A percentile compares a stretch with the other conserved stretches of the same genome.
Conservation (phyloP, 108 stramenopile genomes). For the Cyclotella choctawhatcheeana region DNA sequence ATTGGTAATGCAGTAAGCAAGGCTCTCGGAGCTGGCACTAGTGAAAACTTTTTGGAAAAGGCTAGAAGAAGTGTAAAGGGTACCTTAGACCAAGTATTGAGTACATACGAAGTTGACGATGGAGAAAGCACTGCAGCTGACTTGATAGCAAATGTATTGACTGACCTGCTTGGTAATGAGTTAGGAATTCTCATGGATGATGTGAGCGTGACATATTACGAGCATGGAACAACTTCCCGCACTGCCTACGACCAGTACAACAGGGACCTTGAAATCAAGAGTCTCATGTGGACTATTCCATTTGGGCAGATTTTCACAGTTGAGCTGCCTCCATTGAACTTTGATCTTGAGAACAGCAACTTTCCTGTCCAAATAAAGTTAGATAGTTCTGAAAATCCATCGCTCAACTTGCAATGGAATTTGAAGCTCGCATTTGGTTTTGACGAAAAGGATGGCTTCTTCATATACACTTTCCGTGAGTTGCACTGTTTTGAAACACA, state of each 20-base stretch:
- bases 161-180: slow-evolving; percentile 15
- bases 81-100: slow-evolving; percentile 10
- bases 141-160: slow-evolving; percentile 15
- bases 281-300: slow-evolving; percentile 49
- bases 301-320: slow-evolving; percentile 24
- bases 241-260: not conserved
- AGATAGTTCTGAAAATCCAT: not conserved
- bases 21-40: not conserved
- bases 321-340: slow-evolving; percentile 26
- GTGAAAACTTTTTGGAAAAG: slow-evolving; percentile 5
- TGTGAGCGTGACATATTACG: slow-evolving; percentile 9
- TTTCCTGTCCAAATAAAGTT: slow-evolving; percentile 22
- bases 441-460: slow-evolving; percentile 39
- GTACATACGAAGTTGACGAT: slow-evolving; percentile 19
- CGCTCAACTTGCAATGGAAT: slow-evolving; percentile 24
- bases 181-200: not conserved
- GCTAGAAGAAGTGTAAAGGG: slow-evolving; percentile 12
- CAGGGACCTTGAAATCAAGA: not conserved
- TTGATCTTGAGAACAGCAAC: slow-evolving; percentile 13
- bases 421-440: slow-evolving; percentile 42
- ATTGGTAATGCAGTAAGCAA: slow-evolving; percentile 1
- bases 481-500: not conserved
- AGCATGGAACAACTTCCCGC: not conserved
- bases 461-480: slow-evolving; percentile 37
- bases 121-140: slow-evolving; percentile 26